Evolutionary conservation across 2,329 filamentous ascomycete genomes (phyloP).

Genomic region (Claviceps sp.): DNA sequence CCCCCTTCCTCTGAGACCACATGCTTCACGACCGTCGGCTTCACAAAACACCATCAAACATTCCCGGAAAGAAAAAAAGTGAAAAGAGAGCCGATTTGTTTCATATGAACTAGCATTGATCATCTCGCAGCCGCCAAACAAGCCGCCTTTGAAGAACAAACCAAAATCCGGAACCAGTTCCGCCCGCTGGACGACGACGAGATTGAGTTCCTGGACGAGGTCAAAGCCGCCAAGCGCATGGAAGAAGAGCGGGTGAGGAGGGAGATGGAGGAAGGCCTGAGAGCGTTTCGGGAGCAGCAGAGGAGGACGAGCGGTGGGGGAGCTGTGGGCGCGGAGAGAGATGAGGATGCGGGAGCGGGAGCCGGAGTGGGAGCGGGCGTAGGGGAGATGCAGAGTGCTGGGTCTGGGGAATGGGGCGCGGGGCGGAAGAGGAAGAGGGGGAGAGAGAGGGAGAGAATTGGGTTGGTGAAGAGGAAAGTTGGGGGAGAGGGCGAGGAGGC

Average conservation of each 20-base stretch:
- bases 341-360: background rate
- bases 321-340: constrained; percentile 16
- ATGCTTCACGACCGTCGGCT: too few relatives aligned
- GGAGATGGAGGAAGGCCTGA: constrained; percentile 45
- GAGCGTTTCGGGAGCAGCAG: constrained; percentile 40
- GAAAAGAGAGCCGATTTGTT: background rate
- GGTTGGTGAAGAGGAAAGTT: constrained; percentile 4
- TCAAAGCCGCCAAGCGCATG: constrained; percentile 32
- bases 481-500: constrained; percentile 3
- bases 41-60: too few relatives aligned
- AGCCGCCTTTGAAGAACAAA: constrained; percentile 66
- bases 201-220: constrained; percentile 56
- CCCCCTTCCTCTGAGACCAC: too few relatives aligned
- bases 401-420: background rate
- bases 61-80: background rate
- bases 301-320: constrained; percentile 16
- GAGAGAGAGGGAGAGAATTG: constrained; percentile 6
- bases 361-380: constrained; percentile 24
- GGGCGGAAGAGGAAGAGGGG: constrained; percentile 18
- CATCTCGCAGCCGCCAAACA: constrained; percentile 54
- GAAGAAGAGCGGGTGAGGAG: constrained; percentile 40
- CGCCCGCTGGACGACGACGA: constrained; percentile 67
- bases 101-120: too few relatives aligned
- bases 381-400: constrained; percentile 14
- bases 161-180: constrained; percentile 62